Percentiles rank a stretch among this genome's conserved stretches.
Evolutionary conservation across 2,329 filamentous ascomycete species (phyloP).

Genomic region (Dryadomyces quercivorus): DNA sequence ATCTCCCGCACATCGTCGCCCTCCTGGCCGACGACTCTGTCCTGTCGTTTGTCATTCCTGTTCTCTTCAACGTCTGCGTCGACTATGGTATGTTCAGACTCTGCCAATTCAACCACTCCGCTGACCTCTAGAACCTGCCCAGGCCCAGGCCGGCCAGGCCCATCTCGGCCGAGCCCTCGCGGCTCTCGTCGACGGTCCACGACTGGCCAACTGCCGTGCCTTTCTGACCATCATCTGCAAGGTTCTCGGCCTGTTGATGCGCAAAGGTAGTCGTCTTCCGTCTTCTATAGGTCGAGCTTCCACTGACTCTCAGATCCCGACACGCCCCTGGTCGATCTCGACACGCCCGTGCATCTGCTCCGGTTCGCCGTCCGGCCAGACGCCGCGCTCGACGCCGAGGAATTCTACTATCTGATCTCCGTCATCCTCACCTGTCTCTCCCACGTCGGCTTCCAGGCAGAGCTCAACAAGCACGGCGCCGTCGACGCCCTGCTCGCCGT

Average conservation of each 20-base stretch:
- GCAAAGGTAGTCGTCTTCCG: constrained; percentile 28
- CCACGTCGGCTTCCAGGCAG: constrained; percentile 36
- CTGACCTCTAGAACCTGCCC: constrained; percentile 45
- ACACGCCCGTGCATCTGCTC: constrained; percentile 37
- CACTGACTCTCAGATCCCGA: constrained; percentile 28
- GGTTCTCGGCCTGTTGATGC: constrained; percentile 39
- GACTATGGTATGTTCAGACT: constrained; percentile 39
- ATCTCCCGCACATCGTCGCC: constrained; percentile 33
- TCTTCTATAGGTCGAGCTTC: neutral
- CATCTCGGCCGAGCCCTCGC: constrained; percentile 37
- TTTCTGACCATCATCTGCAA: constrained; percentile 43
- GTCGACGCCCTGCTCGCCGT: constrained; percentile 32
- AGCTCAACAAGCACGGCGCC: constrained; percentile 27
- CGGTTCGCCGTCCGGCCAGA: constrained; percentile 30
- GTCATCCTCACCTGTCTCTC: constrained; percentile 45
- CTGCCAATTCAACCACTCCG: too few relatives aligned
- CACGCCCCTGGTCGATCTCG: constrained; percentile 26
- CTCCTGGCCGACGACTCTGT: constrained; percentile 35
- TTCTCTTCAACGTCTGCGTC: constrained; percentile 50
- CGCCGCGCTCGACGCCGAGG: constrained; percentile 34
- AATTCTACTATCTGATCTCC: constrained; percentile 38
- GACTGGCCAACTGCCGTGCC: constrained; percentile 25
- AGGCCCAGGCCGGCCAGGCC: constrained; percentile 40
- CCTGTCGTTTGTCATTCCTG: constrained; percentile 41
- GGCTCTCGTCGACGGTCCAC: constrained; percentile 33